Base-by-base conservation (phyloP, 495 filamentous ascomycete genomes). In the Trichocladium uniseriatum region DNA sequence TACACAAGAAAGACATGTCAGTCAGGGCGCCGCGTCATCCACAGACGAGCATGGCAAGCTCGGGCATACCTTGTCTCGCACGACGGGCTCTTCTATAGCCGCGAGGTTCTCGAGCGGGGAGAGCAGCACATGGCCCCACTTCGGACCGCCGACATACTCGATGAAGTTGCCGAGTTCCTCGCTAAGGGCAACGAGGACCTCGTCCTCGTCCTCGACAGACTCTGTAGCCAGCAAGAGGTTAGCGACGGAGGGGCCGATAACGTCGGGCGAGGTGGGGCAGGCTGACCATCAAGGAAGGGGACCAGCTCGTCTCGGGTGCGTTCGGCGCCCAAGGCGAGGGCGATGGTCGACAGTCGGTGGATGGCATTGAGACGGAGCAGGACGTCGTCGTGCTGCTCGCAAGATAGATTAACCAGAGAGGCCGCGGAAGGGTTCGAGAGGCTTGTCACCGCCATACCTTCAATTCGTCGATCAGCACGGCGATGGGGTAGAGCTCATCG, bases 401-500 rank as follows among this genome's bases (percentile, higher is more conserved):
- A 16, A 40, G 32, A 19, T n/a, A 27, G 32, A 38, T 43, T 38
- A 49, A 52, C 38, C 38, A 27, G 3, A 19, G 28, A 7, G 36
- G 13, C 5, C 22, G 21, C 5, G 41, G 29, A 4, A 38, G 19
- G 39, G 24, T 21, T 14, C 20, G 31, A 18, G n/a, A 32, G 43
- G 9, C 8, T 41, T 16, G 54, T 56, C 51, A 63, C 51, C 53
- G 58, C 63, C 61, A 59, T 75, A 95, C 90, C 87, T 98, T 98
- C 60, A 98, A 76, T 80, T 98, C 92, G 70, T 98, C 92, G 71
- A 98, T 98, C 66, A 98, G 81, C 48, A 98, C 94, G 53, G 92
- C 92, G 76, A 98, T 98, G 61, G 92, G 92, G 69, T 95, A 97
- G 54, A 98, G 89, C 80, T 96, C 94, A 69, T 97, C 91, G 65